Percentiles rank a stretch among this genome's conserved stretches.
Evolutionary conservation across 805 yeast genomes (phyloP).

Genomic region (Dipodascus geniculatus): DNA sequence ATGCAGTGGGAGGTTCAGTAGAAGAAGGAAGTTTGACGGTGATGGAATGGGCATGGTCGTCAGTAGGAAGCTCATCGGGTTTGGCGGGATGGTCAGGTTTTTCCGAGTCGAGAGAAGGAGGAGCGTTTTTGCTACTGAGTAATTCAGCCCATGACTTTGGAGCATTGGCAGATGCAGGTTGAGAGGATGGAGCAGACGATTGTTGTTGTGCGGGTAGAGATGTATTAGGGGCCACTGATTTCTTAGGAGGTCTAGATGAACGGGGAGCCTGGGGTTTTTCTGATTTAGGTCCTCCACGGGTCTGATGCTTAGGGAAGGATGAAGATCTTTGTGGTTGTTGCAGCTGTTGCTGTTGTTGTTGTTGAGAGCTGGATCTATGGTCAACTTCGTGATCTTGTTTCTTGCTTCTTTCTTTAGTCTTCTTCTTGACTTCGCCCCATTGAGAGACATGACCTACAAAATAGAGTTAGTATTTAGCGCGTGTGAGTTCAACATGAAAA

Average conservation of each 20-base stretch:
- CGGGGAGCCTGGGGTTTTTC: slow-evolving; percentile 14
- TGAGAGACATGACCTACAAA: slow-evolving; percentile 62
- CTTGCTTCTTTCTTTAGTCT: slow-evolving; percentile 15
- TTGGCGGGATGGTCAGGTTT: slow-evolving; percentile 10
- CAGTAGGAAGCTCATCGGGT: slow-evolving; percentile 5
- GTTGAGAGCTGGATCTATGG: slow-evolving; percentile 16
- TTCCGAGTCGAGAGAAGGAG: slow-evolving; percentile 11
- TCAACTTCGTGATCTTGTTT: slow-evolving; percentile 15
- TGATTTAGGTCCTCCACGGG: slow-evolving; percentile 12
- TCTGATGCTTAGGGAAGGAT: slow-evolving; percentile 6
- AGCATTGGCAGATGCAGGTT: slow-evolving; percentile 15
- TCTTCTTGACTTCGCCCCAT: slow-evolving; percentile 85
- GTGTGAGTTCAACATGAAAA: no score
- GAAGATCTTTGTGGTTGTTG: background rate
- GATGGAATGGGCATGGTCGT: slow-evolving; percentile 3
- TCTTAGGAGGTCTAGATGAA: slow-evolving; percentile 7
- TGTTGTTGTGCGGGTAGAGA: slow-evolving; percentile 19
- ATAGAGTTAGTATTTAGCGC: background rate
- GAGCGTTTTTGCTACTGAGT: slow-evolving; percentile 19
- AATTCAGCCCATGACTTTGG: slow-evolving; percentile 30
- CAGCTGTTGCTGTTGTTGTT: no score
- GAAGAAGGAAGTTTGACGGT: slow-evolving; percentile 11
- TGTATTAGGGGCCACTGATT: slow-evolving; percentile 15
- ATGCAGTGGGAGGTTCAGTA: slow-evolving; percentile 12
- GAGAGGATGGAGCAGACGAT: background rate